phyloP scores from a whole-genome alignment of 2,329 filamentous ascomycete species.

The Cladosporium sp. region DNA sequence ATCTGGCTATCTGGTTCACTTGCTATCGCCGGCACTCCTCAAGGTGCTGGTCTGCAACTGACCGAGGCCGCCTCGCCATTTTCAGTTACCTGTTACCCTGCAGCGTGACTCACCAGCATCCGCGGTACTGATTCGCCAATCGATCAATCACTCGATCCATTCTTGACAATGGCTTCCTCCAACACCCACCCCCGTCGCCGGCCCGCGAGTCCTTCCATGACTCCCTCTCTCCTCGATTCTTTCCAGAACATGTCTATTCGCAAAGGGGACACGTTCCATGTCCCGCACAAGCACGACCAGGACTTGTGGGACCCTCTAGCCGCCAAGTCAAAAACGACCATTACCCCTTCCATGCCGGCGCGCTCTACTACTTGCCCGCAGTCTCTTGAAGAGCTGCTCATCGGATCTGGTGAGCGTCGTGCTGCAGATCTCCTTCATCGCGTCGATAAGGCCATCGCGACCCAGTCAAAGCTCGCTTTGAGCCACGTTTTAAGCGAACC shows the following conservation, averaged over 20 bases:
- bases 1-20: neutral
- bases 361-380: conserved; percentile 47
- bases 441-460: conserved; percentile 40
- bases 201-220: conserved; percentile 33
- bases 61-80: conserved; percentile 6
- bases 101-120: conserved; percentile 8
- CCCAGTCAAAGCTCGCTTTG: conserved; percentile 31
- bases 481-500: conserved; percentile 42
- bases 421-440: conserved; percentile 40
- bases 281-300: conserved; percentile 40
- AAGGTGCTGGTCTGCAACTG: neutral
- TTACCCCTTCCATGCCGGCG: conserved; percentile 37
- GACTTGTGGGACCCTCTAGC: conserved; percentile 34
- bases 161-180: conserved; percentile 17
- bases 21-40: neutral
- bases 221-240: conserved; percentile 33
- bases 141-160: conserved; percentile 1
- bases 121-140: conserved; percentile 6
- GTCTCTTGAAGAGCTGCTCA: conserved; percentile 44
- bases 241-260: conserved; percentile 42
- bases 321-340: conserved; percentile 17
- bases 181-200: conserved; percentile 43
- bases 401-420: conserved; percentile 41
- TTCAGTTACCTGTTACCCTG: conserved; percentile 5
- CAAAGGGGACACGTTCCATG: conserved; percentile 47